Base-by-base conservation (phyloP, 2,329 filamentous ascomycete species). In the Fusarium irregulare region DNA sequence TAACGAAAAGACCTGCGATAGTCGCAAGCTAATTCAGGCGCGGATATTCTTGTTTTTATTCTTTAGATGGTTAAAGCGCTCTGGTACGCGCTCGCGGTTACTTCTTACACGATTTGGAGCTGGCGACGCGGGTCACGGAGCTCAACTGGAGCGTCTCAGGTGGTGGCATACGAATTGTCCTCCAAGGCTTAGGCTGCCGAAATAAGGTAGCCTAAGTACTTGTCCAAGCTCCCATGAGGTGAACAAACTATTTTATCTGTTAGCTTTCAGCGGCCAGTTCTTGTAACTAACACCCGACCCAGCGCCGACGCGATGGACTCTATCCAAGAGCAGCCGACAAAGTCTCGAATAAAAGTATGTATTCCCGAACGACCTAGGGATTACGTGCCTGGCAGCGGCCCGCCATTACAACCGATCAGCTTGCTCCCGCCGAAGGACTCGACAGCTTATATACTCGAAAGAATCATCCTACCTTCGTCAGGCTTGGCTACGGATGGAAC, bases 401-500 rank as follows among this genome's bases (percentile, higher is more conserved):
- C 87, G 1, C 79, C 83, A 0, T 76, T 85, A 3, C 81, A 81
- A 6, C 83, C 81, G 12, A 78, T 88, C 18, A 75, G 80, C n/a
- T 76, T 89, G 9, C 76, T 83, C 4, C 86, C 84, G 5, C 75
- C 80, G 2, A 77, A 82, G 73, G 85, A 89, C 69, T 83, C 83
- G 45, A 84, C 84, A 11, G 87, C 85, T n/a, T 87, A 84, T 71
- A 90, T 91, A 44, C 75, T 86, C 65, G 84, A 86, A 49, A 84
- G 86, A 69, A 80, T 86, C 32, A 78, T 88, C 10, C 78, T 86
- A 1, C 82, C 84, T 41, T 79, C 75, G 49, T 76, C 70, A 3
- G 73, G 75, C 14, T 46, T 68, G 32, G 78, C 76, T 30, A 73
- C 72, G 2, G 77, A 83, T 54, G 80, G 82, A 11, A 76, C 74